These are phyloP conservation scores for Jatropha podagrica DNA, from an alignment of 441 rosid species.

Conservation along the genomic window DNA sequence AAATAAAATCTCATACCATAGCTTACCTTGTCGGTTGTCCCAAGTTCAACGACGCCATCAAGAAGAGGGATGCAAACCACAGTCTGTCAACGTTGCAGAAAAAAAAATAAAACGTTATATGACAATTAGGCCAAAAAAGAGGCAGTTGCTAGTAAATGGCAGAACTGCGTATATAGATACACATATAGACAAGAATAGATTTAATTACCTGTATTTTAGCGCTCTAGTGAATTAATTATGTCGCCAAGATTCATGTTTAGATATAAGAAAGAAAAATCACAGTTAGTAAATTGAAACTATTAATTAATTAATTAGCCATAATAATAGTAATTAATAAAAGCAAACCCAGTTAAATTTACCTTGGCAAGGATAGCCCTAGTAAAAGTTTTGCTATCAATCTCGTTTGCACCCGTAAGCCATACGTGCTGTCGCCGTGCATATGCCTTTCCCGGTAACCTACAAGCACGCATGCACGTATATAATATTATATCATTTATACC, in stretches of 20 bases:
- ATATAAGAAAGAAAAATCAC: slow-evolving; percentile 8
- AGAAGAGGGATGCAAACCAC: slow-evolving; percentile 87
- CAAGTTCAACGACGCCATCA: slow-evolving; percentile 86
- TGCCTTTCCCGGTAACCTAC: slow-evolving; percentile 94
- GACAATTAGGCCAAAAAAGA: background rate
- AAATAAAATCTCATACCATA: too few relatives aligned
- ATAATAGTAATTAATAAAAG: too few relatives aligned
- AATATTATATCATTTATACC: background rate
- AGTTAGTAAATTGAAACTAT: background rate
- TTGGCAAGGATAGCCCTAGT: slow-evolving; percentile 93
- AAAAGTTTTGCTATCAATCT: slow-evolving; percentile 85
- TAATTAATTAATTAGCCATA: background rate
- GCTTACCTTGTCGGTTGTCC: slow-evolving; percentile 67
- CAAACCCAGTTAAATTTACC: slow-evolving; percentile 34
- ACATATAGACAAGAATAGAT: background rate
- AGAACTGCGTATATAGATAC: background rate
- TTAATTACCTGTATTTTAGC: slow-evolving; percentile 71
- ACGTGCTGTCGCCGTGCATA: slow-evolving; percentile 74
- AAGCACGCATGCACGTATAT: background rate
- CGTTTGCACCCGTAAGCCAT: slow-evolving; percentile 87
- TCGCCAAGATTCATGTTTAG: slow-evolving; percentile 15
- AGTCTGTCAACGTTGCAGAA: slow-evolving; percentile 44
- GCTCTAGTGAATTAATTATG: slow-evolving; percentile 42
- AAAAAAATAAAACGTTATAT: background rate
- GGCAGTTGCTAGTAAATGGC: background rate